Evolutionary conservation across 495 filamentous ascomycete genomes (phyloP), one percentile per base, ranked within the genome.

Genomic region (Aspergillus ellipticus): DNA sequence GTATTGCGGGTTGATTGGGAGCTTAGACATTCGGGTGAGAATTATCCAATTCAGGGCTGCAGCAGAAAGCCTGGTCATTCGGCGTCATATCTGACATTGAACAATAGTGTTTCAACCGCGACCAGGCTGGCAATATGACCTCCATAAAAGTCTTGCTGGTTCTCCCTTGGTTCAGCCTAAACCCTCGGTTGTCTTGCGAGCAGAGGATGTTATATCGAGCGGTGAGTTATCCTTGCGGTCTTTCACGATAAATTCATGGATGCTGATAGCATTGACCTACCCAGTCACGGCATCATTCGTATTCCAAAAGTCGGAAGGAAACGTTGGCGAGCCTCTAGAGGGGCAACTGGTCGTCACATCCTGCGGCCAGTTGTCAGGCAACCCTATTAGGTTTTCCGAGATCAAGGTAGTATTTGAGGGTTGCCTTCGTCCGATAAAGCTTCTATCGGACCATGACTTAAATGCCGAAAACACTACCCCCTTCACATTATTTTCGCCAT

Each of bases 1-100:
- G 71, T 92, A 9, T 65, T 96, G 24, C 80, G 82, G 33, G 85
- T 93, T n/a, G 86, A 90, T 51, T 93, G 92, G 84, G 93, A 97
- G 65, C 77, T 96, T 29, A 72, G 89, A 56, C 85, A 85, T 60
- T 75, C 71, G 55, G 74, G 88, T 92, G 67, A 68, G 87, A 70
- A 10, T 39, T 11, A n/a, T 42, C 45, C 15, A 39, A 15, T 4
- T 8, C 26, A 0, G 4, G 11, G 13, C 21, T 41, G 22, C 21
- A 17, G 46, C 6, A 24, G 17, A 35, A 24, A 41, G 15, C 21
- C 11, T 35, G 41, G 8, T 21, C 6, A 16, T 42, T 21, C 17
- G 45, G 24, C 13, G 19, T 6, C 17, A 19, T 7, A 16, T 50
- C 21, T 55, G n/a, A 46, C 28, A 15, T 42, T 19, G 29, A 15